Percentiles rank a stretch among this genome's conserved stretches.
Conservation (phyloP, 371 early-diverging fungal species). For the Syncephalastrum sp. region DNA sequence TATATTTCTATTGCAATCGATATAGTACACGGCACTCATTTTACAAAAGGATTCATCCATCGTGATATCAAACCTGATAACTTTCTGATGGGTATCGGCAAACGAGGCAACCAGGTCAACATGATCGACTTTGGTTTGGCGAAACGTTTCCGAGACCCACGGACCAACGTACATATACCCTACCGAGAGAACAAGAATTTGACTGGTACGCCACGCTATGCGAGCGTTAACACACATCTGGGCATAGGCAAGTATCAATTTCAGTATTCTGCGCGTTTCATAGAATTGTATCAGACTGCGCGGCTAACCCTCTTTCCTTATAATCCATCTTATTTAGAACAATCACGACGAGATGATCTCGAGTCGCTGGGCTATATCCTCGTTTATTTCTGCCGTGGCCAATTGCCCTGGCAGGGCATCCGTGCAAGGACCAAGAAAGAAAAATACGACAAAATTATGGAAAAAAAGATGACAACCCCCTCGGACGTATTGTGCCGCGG, state of each 20-base stretch:
- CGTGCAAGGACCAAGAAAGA: conserved; percentile 98
- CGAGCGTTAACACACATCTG: conserved; percentile 97
- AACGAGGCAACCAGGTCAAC: conserved; percentile 94
- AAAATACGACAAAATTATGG: conserved; percentile 99
- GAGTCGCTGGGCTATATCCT: conserved; percentile 99
- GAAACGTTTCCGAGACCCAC: conserved; percentile 95
- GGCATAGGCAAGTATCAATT: conserved; percentile 74
- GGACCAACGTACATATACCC: conserved; percentile 95
- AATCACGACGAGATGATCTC: conserved; percentile 99
- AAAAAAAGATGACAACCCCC: conserved; percentile 98
- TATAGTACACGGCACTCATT: neutral
- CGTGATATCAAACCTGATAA: conserved; percentile 97
- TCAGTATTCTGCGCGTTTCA: no score
- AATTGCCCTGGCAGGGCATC: conserved; percentile 99
- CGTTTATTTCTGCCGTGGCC: conserved; percentile 98
- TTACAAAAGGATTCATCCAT: conserved; percentile 56
- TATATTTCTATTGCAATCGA: conserved; percentile 1
- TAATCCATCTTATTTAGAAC: conserved; percentile 61
- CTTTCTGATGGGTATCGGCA: conserved; percentile 97
- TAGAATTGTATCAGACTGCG: no score
- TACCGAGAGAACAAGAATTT: conserved; percentile 97
- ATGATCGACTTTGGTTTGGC: conserved; percentile 99
- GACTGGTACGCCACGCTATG: conserved; percentile 99
- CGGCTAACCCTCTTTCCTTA: no score
- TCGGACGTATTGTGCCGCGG: conserved; percentile 96